Percentiles rank a stretch among this genome's conserved stretches.
Conservation (phyloP, 2,329 filamentous ascomycete genomes). For the Hymenotorrendiella dingleyae region DNA sequence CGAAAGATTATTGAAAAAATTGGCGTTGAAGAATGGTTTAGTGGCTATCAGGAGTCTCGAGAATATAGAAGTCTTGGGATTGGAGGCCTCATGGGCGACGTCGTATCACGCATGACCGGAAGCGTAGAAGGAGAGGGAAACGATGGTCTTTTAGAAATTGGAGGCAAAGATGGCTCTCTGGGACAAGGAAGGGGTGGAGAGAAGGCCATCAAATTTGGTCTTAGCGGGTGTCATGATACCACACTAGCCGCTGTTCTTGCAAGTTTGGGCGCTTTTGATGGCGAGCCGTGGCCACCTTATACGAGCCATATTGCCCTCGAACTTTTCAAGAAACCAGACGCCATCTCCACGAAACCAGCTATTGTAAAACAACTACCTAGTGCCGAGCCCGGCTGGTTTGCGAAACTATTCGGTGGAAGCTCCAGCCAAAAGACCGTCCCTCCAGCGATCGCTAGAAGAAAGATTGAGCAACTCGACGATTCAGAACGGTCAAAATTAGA, state of each 20-base stretch:
- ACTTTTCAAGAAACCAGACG: slow-evolving; percentile 60
- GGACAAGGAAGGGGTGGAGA: slow-evolving; percentile 40
- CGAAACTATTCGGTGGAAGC: slow-evolving; percentile 21
- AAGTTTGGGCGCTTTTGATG: slow-evolving; percentile 72
- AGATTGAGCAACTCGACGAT: slow-evolving; percentile 47
- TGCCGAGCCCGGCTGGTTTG: slow-evolving; percentile 21
- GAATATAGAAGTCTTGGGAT: slow-evolving; percentile 92
- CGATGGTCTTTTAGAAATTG: slow-evolving; percentile 46
- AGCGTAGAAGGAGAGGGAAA: slow-evolving; percentile 51
- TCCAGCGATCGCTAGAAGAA: slow-evolving; percentile 52
- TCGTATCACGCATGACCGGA: slow-evolving; percentile 69
- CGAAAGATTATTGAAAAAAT: slow-evolving; percentile 65
- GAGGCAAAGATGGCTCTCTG: slow-evolving; percentile 32
- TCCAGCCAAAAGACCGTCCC: slow-evolving; percentile 26
- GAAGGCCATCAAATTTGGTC: slow-evolving; percentile 60
- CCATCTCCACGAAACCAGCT: slow-evolving; percentile 20
- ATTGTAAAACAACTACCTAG: slow-evolving; percentile 2
- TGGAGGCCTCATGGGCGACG: slow-evolving; percentile 75
- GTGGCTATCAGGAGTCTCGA: slow-evolving; percentile 73
- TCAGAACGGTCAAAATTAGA: slow-evolving; percentile 55
- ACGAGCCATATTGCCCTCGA: slow-evolving; percentile 90
- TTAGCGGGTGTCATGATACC: slow-evolving; percentile 90
- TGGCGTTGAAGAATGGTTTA: slow-evolving; percentile 86
- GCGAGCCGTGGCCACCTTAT: slow-evolving; percentile 80
- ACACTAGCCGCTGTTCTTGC: slow-evolving; percentile 76